Percentiles rank a stretch among this genome's conserved stretches.
phyloP scores from a whole-genome alignment of 768 basidiomycete genomes.

The Lyophyllum shimeji region DNA sequence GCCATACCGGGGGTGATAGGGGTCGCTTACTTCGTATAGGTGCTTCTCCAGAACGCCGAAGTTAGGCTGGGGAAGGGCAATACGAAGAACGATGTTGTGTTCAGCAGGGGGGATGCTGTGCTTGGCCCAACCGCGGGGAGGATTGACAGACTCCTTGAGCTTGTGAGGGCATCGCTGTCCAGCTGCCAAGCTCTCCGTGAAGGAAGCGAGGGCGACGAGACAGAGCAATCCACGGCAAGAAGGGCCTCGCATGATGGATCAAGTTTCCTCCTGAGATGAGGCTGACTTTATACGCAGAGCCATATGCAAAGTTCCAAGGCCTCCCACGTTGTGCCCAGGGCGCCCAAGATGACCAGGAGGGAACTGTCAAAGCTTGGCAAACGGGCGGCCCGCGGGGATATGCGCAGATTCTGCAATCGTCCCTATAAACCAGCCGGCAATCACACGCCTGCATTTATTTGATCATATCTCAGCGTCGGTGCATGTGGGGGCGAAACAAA shows the following conservation, averaged over 20 bases:
- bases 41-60: slow-evolving; percentile 48
- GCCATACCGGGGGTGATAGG: slow-evolving; percentile 49
- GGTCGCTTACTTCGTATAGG: slow-evolving; percentile 57
- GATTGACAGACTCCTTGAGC: slow-evolving; percentile 31
- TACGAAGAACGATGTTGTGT: slow-evolving; percentile 52
- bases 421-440: too few relatives aligned
- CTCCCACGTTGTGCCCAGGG: slow-evolving; percentile 1
- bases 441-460: too few relatives aligned
- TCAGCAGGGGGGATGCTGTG: slow-evolving; percentile 42
- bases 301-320: background rate
- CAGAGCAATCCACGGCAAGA: slow-evolving; percentile 4
- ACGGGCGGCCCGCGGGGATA: too few relatives aligned
- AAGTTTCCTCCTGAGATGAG: background rate
- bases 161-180: slow-evolving; percentile 22
- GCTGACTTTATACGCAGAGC: background rate
- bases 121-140: slow-evolving; percentile 51
- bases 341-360: too few relatives aligned
- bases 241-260: slow-evolving; percentile 8
- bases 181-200: slow-evolving; percentile 7
- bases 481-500: too few relatives aligned
- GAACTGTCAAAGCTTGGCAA: too few relatives aligned
- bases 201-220: slow-evolving; percentile 9
- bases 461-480: too few relatives aligned
- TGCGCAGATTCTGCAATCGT: too few relatives aligned
- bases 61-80: slow-evolving; percentile 54